Evolutionary conservation across 495 filamentous ascomycete species (phyloP).

Genomic region (Hyaloscypha bicolor): DNA sequence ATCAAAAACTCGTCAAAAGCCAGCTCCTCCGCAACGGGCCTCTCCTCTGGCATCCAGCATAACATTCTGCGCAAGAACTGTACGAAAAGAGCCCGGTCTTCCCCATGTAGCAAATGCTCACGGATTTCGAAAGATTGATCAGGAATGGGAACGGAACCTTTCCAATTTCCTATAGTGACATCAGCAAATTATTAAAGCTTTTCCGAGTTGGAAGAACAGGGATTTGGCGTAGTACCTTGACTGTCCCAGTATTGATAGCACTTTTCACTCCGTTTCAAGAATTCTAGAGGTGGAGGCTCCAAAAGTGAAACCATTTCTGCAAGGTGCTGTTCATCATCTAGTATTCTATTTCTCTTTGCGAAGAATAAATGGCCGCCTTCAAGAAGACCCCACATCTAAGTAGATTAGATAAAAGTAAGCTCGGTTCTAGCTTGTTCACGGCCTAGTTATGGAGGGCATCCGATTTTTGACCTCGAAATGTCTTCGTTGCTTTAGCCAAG

Average conservation of each 20-base stretch:
- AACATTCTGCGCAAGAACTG: slow-evolving; percentile 33
- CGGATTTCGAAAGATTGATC: slow-evolving; percentile 37
- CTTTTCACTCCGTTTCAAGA: slow-evolving; percentile 32
- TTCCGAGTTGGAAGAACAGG: slow-evolving; percentile 15
- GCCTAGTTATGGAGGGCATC: slow-evolving; percentile 26
- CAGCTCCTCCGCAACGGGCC: slow-evolving; percentile 33
- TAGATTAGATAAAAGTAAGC: slow-evolving; percentile 29
- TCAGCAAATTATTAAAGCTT: slow-evolving; percentile 29
- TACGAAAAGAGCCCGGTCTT: slow-evolving; percentile 31
- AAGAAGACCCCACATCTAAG: slow-evolving; percentile 35
- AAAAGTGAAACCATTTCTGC: slow-evolving; percentile 35
- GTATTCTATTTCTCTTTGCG: slow-evolving; percentile 24
- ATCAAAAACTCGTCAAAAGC: slow-evolving; percentile 34
- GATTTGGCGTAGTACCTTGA: slow-evolving; percentile 28
- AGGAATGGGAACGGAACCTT: slow-evolving; percentile 35
- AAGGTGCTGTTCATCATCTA: slow-evolving; percentile 34
- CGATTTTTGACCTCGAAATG: slow-evolving; percentile 26
- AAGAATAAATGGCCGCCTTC: slow-evolving; percentile 34
- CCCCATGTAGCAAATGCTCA: slow-evolving; percentile 29
- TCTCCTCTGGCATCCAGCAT: slow-evolving; percentile 36
- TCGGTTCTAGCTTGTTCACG: slow-evolving; percentile 26
- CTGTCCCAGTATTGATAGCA: slow-evolving; percentile 34
- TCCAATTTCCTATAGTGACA: slow-evolving; percentile 39
- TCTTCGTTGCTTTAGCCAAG: slow-evolving; percentile 28
- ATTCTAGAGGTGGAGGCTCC: slow-evolving; percentile 33